Evolutionary conservation across 139 green algal genomes (phyloP).

Genomic region (Bryopsis sp.): DNA sequence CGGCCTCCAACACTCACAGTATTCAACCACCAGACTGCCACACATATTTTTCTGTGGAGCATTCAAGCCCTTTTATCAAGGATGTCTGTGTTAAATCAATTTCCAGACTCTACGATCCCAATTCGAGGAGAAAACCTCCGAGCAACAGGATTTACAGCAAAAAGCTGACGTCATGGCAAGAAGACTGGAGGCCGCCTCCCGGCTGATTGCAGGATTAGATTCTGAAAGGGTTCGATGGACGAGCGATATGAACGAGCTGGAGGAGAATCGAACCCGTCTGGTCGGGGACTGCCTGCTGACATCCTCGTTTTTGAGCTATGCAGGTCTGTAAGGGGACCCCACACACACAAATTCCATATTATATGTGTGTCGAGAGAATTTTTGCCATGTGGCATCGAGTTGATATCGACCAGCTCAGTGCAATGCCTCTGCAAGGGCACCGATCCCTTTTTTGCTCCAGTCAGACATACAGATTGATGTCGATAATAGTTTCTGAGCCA

Average conservation of each 20-base stretch:
- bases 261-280: constrained; percentile 36
- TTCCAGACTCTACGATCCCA: constrained; percentile 42
- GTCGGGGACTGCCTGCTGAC: constrained; percentile 77
- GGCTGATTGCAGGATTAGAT: constrained; percentile 60
- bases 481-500: neutral
- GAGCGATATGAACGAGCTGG: constrained; percentile 51
- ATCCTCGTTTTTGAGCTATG: constrained; percentile 67
- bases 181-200: constrained; percentile 59
- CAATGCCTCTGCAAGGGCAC: too few relatives aligned
- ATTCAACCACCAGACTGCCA: too few relatives aligned
- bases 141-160: constrained; percentile 60
- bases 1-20: too few relatives aligned
- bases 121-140: constrained; percentile 70
- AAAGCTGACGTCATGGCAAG: constrained; percentile 81
- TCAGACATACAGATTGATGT: too few relatives aligned
- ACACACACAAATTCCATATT: neutral
- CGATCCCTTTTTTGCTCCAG: too few relatives aligned
- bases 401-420: too few relatives aligned
- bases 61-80: too few relatives aligned
- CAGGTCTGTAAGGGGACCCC: constrained; percentile 21
- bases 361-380: neutral
- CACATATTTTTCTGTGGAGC: too few relatives aligned
- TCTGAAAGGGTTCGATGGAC: constrained; percentile 69
- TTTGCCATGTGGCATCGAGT: too few relatives aligned
- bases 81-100: too few relatives aligned